Conservation (phyloP, 495 filamentous ascomycete genomes). For the Talaromyces nanjingensis region DNA sequence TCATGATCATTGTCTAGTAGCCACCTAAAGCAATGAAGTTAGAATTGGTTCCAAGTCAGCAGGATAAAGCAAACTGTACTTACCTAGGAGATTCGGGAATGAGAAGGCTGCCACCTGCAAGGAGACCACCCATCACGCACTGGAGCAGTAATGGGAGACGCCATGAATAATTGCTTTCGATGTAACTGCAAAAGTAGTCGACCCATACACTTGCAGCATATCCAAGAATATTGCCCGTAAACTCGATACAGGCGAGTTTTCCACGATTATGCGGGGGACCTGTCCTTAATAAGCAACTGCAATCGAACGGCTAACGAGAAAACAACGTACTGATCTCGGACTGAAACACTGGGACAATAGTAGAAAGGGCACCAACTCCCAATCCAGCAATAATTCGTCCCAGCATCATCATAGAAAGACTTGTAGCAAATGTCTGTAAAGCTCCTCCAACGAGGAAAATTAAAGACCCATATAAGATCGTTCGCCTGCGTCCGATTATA, state of each 20-base stretch:
- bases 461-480: slow-evolving; percentile 88
- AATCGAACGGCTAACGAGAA: background rate
- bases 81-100: slow-evolving; percentile 96
- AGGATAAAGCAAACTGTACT: slow-evolving; percentile 12
- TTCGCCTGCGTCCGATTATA: slow-evolving; percentile 80
- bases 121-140: slow-evolving; percentile 82
- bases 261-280: slow-evolving; percentile 86
- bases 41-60: background rate
- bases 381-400: slow-evolving; percentile 89
- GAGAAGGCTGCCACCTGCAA: slow-evolving; percentile 78
- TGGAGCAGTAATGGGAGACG: slow-evolving; percentile 87
- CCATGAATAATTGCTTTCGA: slow-evolving; percentile 81
- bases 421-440: slow-evolving; percentile 71
- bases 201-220: slow-evolving; percentile 98
- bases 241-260: slow-evolving; percentile 94
- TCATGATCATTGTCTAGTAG: slow-evolving; percentile 96
- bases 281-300: background rate
- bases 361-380: slow-evolving; percentile 89
- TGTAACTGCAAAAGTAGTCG: slow-evolving; percentile 93
- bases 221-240: slow-evolving; percentile 91
- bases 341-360: slow-evolving; percentile 96
- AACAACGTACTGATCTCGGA: slow-evolving; percentile 66
- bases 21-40: slow-evolving; percentile 54
- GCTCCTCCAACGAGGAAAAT: slow-evolving; percentile 89
- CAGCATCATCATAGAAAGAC: slow-evolving; percentile 86